Percentiles rank a stretch among this genome's conserved stretches.
These are phyloP conservation scores for Backusella macrospora DNA, from an alignment of 192 early-diverging fungal species.

Conservation along the genomic window DNA sequence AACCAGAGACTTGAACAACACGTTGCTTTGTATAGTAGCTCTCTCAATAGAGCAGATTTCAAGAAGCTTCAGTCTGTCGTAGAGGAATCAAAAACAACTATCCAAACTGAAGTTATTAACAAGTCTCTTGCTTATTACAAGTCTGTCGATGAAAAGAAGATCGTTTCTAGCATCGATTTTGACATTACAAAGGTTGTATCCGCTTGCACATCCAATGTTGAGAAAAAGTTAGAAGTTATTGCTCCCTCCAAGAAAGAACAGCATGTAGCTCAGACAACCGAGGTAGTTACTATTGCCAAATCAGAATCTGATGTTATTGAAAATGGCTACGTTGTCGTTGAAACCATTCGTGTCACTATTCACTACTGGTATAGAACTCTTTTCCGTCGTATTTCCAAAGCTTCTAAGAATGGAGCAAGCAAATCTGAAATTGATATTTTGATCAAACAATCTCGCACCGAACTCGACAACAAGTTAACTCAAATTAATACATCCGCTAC, in stretches of 20 bases:
- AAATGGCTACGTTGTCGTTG: conserved; percentile 4
- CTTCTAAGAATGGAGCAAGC: not conserved
- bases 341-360: conserved; percentile 17
- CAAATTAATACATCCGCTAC: not conserved
- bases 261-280: not conserved
- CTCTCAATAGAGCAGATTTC: not conserved
- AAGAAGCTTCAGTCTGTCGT: not conserved
- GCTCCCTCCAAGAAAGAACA: not conserved
- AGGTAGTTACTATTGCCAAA: conserved; percentile 10
- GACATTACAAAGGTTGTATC: not conserved
- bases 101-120: not conserved
- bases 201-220: not conserved
- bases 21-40: not conserved
- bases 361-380: conserved; percentile 19
- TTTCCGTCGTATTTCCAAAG: not conserved
- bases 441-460: not conserved
- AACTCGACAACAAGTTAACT: not conserved
- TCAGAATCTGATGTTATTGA: conserved; percentile 3
- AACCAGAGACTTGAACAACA: conserved; percentile 17
- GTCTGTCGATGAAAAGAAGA: not conserved
- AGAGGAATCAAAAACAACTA: not conserved
- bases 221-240: not conserved
- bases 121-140: conserved; percentile 6
- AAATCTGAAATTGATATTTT: not conserved
- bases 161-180: not conserved